Evolutionary conservation across 257 asterid genomes (phyloP).

Genomic region (Solanum medicagineum): DNA sequence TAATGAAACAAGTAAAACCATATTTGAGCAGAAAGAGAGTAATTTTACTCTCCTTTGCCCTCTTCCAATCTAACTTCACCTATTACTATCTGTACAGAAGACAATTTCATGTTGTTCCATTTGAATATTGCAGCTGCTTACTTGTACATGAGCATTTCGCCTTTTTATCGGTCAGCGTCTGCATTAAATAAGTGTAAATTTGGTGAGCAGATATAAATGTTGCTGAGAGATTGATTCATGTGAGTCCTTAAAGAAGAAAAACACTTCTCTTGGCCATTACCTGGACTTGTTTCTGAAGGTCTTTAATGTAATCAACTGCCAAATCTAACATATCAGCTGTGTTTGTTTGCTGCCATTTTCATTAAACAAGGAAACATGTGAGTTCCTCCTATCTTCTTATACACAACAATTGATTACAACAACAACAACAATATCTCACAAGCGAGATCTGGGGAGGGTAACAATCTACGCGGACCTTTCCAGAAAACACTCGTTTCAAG

Average conservation of each 20-base stretch:
- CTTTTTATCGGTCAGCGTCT: slow-evolving; percentile 52
- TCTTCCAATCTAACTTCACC: neutral
- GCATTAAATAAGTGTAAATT: slow-evolving; percentile 1
- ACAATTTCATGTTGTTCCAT: neutral
- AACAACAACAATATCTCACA: too few relatives aligned
- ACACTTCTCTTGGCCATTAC: slow-evolving; percentile 16
- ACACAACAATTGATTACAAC: neutral
- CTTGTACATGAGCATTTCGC: slow-evolving; percentile 53
- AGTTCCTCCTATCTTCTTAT: neutral
- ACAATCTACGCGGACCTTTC: too few relatives aligned
- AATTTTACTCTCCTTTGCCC: neutral
- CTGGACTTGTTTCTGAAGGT: slow-evolving; percentile 61
- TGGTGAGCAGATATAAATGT: neutral
- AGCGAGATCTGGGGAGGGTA: too few relatives aligned
- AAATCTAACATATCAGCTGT: slow-evolving; percentile 84
- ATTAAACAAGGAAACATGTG: neutral
- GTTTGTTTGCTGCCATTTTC: slow-evolving; percentile 61
- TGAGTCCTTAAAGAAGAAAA: slow-evolving; percentile 4
- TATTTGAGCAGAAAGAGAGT: neutral
- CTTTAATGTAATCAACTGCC: slow-evolving; percentile 85
- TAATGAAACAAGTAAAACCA: neutral
- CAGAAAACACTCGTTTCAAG: too few relatives aligned
- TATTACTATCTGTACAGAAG: neutral
- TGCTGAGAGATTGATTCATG: slow-evolving; percentile 27
- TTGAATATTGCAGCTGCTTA: neutral